Evolutionary conservation across 2,329 filamentous ascomycete genomes (phyloP).

Genomic region (Diplodia scrobiculata): DNA sequence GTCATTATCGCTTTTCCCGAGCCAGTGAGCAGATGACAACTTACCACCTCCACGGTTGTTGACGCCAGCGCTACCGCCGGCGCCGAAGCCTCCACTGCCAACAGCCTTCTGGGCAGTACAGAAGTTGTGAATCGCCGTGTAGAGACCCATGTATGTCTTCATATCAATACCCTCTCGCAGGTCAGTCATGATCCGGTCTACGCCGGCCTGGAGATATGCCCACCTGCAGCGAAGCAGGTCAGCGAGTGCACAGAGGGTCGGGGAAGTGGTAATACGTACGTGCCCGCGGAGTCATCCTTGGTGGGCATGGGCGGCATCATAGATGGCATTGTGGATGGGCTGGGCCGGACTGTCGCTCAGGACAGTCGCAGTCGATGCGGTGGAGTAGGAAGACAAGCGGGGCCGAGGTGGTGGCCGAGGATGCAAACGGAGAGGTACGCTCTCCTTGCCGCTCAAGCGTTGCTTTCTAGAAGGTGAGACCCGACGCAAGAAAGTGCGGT

Average conservation of each 20-base stretch:
- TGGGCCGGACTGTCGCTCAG: not conserved
- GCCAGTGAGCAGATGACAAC: not conserved
- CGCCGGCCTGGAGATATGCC: constrained; percentile 83
- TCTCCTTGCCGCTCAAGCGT: not conserved
- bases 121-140: constrained; percentile 98
- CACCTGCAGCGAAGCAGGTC: constrained; percentile 60
- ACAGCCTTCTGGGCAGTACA: constrained; percentile 96
- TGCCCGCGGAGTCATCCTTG: constrained; percentile 63
- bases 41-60: constrained; percentile 70
- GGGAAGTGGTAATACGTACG: constrained; percentile 52
- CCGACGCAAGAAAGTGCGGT: not conserved
- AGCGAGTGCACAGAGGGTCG: not conserved
- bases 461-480: not conserved
- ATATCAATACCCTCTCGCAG: constrained; percentile 92
- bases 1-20: not conserved
- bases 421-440: not conserved
- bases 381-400: not conserved
- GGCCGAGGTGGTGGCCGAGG: not conserved
- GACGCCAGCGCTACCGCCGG: constrained; percentile 35
- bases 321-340: constrained; percentile 28
- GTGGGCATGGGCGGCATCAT: constrained; percentile 52
- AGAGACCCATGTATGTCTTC: constrained; percentile 95
- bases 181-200: constrained; percentile 90
- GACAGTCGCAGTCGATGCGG: not conserved
- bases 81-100: constrained; percentile 53